phyloP scores from a whole-genome alignment of 1,139 yeast genomes.

The Geotrichum reessii region DNA sequence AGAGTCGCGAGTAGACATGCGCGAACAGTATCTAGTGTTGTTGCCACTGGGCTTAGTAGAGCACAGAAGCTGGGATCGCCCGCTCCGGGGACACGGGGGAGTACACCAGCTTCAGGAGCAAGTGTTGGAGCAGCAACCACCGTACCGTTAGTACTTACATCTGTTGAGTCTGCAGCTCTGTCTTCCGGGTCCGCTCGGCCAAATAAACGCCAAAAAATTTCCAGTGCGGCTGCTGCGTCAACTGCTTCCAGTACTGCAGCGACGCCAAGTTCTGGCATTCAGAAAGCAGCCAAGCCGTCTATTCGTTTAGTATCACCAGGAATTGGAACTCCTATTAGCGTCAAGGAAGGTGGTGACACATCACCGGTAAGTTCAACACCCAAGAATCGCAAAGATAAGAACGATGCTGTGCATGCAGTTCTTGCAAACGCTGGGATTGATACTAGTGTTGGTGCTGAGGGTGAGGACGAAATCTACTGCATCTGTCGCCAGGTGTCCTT shows the following conservation, averaged over 20 bases:
- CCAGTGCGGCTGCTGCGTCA: constrained; percentile 4
- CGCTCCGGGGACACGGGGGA: constrained; percentile 10
- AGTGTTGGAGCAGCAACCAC: background rate
- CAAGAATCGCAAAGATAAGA: constrained; percentile 6
- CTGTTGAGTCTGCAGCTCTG: background rate
- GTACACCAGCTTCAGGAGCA: background rate
- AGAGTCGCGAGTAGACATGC: background rate
- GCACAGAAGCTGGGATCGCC: constrained; percentile 10
- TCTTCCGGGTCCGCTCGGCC: constrained; percentile 22
- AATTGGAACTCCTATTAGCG: constrained; percentile 34
- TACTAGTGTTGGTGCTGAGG: constrained; percentile 38
- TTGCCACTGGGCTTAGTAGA: background rate
- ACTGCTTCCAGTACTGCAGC: constrained; percentile 41
- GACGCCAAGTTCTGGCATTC: constrained; percentile 43
- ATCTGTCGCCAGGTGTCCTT: constrained; percentile 79
- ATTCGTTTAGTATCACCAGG: constrained; percentile 50
- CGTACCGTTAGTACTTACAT: background rate
- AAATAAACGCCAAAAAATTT: constrained; percentile 26
- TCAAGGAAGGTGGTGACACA: constrained; percentile 44
- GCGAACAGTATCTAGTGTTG: constrained; percentile 1
- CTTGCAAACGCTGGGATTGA: constrained; percentile 1
- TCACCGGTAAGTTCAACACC: constrained; percentile 32
- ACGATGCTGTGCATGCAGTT: background rate
- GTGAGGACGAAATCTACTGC: constrained; percentile 60
- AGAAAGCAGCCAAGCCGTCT: constrained; percentile 47